Evolutionary conservation across 139 green algal species (phyloP).

Genomic region (Tetradesmus obliquus): DNA sequence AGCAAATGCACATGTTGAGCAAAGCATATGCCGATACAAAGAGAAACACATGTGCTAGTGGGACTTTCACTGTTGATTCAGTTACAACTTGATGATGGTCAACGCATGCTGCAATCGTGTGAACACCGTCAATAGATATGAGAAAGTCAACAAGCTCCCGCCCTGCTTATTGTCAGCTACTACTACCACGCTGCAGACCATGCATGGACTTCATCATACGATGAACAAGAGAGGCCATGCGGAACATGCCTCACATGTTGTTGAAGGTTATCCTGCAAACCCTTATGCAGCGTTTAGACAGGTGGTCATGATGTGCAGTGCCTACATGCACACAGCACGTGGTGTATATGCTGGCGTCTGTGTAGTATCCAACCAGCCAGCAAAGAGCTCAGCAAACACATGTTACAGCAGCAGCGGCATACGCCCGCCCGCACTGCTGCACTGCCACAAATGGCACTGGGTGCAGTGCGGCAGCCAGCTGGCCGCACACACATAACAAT

Average conservation of each 20-base stretch:
- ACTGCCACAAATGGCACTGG: not conserved
- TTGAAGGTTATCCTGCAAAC: slow-evolving; percentile 1
- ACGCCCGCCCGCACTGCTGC: not conserved
- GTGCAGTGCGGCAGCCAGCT: not conserved
- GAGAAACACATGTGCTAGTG: no score
- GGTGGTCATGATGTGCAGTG: not conserved
- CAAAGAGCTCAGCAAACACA: not conserved
- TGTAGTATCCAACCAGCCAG: not conserved
- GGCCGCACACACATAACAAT: not conserved
- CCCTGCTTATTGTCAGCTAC: not conserved
- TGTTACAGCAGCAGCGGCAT: not conserved
- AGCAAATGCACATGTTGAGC: no score
- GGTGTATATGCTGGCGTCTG: not conserved
- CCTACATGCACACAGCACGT: not conserved
- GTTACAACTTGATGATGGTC: not conserved
- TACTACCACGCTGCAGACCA: not conserved
- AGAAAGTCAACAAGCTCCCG: not conserved
- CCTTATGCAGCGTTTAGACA: not conserved
- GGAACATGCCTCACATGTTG: not conserved
- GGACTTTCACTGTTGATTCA: not conserved
- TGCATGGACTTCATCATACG: not conserved
- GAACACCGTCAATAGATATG: not conserved
- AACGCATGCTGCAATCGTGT: not conserved
- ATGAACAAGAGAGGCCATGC: not conserved
- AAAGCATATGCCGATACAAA: no score